Evolutionary conservation across 202 grass and related monocot genomes (phyloP).

Genomic region (Setaria viridis): DNA sequence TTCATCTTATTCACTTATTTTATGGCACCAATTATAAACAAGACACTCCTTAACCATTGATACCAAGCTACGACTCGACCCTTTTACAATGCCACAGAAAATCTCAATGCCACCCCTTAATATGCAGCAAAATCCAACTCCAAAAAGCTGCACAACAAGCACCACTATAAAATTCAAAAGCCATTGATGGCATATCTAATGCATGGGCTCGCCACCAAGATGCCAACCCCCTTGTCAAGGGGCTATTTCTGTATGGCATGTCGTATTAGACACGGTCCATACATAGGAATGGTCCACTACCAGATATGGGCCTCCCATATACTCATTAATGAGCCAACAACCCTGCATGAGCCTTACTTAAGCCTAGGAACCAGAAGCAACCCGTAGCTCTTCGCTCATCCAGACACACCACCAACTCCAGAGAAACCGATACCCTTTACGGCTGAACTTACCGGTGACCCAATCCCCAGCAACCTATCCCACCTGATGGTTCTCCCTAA

Average conservation of each 20-base stretch:
- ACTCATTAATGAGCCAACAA: background rate
- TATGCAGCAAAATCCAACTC: conserved; percentile 21
- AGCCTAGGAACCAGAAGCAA: background rate
- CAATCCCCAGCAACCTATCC: background rate
- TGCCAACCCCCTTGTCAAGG: background rate
- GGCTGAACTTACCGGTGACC: background rate
- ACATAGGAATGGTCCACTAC: background rate
- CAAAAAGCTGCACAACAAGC: background rate
- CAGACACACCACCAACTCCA: background rate
- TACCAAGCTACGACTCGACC: background rate
- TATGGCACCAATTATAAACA: background rate
- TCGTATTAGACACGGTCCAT: background rate
- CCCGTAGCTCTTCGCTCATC: background rate
- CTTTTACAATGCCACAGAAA: background rate
- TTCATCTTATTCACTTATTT: background rate
- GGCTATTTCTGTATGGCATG: background rate
- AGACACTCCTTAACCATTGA: conserved; percentile 9
- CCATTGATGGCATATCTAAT: background rate
- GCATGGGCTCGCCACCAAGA: background rate
- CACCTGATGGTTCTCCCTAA: background rate
- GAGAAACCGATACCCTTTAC: background rate
- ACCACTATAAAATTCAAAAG: background rate
- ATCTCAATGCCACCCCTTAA: background rate
- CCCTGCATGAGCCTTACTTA: background rate
- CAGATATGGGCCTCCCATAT: background rate